Evolutionary conservation across 2,329 filamentous ascomycete species (phyloP).

Genomic region (Colletotrichum brevisporum): DNA sequence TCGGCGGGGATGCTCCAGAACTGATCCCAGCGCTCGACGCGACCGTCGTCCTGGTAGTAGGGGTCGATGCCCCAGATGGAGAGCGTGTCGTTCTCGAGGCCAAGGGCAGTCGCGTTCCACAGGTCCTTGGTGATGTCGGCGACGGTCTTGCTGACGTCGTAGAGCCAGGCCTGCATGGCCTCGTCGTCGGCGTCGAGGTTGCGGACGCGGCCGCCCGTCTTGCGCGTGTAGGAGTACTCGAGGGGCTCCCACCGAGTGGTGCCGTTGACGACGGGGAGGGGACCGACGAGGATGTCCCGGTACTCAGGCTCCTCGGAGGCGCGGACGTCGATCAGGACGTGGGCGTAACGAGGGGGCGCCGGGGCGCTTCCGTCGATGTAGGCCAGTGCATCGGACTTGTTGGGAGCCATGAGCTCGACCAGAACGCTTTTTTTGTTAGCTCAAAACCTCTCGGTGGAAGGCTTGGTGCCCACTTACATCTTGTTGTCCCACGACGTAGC

Average conservation of each 20-base stretch:
- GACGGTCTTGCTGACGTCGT: slow-evolving; percentile 48
- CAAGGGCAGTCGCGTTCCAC: slow-evolving; percentile 54
- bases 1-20: slow-evolving; percentile 57
- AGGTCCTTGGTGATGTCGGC: slow-evolving; percentile 60
- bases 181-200: slow-evolving; percentile 56
- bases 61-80: slow-evolving; percentile 59
- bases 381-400: slow-evolving; percentile 62
- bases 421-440: slow-evolving; percentile 42
- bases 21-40: slow-evolving; percentile 61
- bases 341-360: slow-evolving; percentile 58
- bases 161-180: slow-evolving; percentile 51
- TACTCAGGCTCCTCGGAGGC: slow-evolving; percentile 55
- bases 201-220: slow-evolving; percentile 52
- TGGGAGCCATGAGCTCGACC: slow-evolving; percentile 59
- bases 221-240: slow-evolving; percentile 58
- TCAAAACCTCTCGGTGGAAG: too few species aligned
- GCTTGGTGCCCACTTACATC: slow-evolving; percentile 44
- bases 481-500: slow-evolving; percentile 55
- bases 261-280: slow-evolving; percentile 59
- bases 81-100: slow-evolving; percentile 58
- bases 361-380: slow-evolving; percentile 58
- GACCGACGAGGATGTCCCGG: slow-evolving; percentile 63
- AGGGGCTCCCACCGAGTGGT: slow-evolving; percentile 56
- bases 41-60: slow-evolving; percentile 56
- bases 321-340: slow-evolving; percentile 57